Evolutionary conservation across 176 grass and related monocot genomes (phyloP).

Genomic region (Aechmea fasciata): DNA sequence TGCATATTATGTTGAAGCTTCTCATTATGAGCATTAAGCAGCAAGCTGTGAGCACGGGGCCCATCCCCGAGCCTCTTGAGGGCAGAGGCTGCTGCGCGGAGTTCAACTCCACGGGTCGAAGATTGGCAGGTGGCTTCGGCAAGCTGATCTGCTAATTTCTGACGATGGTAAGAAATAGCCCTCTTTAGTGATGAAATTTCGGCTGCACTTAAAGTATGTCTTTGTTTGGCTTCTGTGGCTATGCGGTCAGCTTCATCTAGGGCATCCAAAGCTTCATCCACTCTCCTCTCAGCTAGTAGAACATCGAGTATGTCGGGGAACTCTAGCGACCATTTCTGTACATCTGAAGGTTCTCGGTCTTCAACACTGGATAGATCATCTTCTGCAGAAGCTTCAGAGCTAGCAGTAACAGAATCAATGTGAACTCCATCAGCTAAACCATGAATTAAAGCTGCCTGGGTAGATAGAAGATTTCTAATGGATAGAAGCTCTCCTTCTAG

Average conservation of each 20-base stretch:
- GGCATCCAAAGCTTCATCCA: slow-evolving; percentile 87
- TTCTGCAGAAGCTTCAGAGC: slow-evolving; percentile 41
- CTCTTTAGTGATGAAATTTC: slow-evolving; percentile 40
- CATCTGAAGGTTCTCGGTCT: slow-evolving; percentile 64
- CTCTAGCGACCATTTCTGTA: slow-evolving; percentile 85
- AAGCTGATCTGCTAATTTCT: slow-evolving; percentile 78
- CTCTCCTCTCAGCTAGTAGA: slow-evolving; percentile 83
- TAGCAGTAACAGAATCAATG: slow-evolving; percentile 52
- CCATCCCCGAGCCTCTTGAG: slow-evolving; percentile 97
- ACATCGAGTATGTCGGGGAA: slow-evolving; percentile 86
- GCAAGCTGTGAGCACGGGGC: slow-evolving; percentile 75
- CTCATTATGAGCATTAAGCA: slow-evolving; percentile 79
- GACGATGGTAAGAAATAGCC: slow-evolving; percentile 64
- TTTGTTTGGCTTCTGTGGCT: slow-evolving; percentile 40
- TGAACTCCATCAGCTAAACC: slow-evolving; percentile 78
- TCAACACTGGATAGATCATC: slow-evolving; percentile 45
- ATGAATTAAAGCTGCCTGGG: slow-evolving; percentile 74
- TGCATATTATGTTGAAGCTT: slow-evolving; percentile 96
- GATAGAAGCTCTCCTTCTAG: slow-evolving; percentile 89
- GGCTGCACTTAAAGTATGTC: slow-evolving; percentile 34
- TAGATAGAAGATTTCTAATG: slow-evolving; percentile 75
- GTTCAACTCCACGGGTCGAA: slow-evolving; percentile 84
- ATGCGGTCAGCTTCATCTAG: slow-evolving; percentile 69
- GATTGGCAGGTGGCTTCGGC: slow-evolving; percentile 90
- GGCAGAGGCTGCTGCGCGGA: slow-evolving; percentile 86